phyloP scores from a whole-genome alignment of 1,284 basidiomycete species.

The Sparassis latifolia region DNA sequence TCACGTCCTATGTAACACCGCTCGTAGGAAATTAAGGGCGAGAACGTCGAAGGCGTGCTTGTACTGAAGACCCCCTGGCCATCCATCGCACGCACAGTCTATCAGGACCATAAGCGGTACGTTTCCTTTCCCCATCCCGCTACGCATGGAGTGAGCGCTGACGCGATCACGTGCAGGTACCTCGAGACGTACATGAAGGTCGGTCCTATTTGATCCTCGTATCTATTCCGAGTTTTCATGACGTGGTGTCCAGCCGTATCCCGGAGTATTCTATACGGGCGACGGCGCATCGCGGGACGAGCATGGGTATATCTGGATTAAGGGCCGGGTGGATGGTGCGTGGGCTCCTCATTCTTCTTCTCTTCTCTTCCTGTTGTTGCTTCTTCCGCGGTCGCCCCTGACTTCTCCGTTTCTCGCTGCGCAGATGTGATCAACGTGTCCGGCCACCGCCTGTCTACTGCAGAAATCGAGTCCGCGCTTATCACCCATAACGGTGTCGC shows the following conservation, averaged over 20 bases:
- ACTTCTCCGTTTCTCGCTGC: not conserved
- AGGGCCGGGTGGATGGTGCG: conserved; percentile 92
- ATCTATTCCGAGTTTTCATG: too few species aligned
- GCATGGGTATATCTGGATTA: conserved; percentile 98
- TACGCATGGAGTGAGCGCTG: not conserved
- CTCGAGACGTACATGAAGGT: conserved; percentile 92
- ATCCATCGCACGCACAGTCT: conserved; percentile 92
- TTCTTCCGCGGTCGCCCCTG: not conserved
- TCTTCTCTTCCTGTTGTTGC: conserved; percentile 1
- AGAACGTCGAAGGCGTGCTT: conserved; percentile 88
- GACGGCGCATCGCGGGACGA: conserved; percentile 93
- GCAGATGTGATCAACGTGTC: conserved; percentile 90
- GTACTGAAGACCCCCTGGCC: conserved; percentile 90
- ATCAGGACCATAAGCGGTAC: conserved; percentile 72
- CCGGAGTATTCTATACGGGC: conserved; percentile 91
- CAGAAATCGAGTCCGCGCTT: conserved; percentile 95
- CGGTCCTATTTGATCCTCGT: conserved; percentile 2
- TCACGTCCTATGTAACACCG: not conserved
- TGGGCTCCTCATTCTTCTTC: conserved; percentile 7
- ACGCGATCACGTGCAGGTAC: conserved; percentile 21
- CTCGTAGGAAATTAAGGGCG: conserved; percentile 64
- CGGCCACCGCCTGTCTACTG: conserved; percentile 94
- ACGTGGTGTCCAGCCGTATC: conserved; percentile 51
- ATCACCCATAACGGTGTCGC: conserved; percentile 93
- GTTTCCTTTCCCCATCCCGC: conserved; percentile 23